These are phyloP conservation scores for Teratosphaeria zuluensis DNA, from an alignment of 2,329 filamentous ascomycete species.

Conservation along the genomic window DNA sequence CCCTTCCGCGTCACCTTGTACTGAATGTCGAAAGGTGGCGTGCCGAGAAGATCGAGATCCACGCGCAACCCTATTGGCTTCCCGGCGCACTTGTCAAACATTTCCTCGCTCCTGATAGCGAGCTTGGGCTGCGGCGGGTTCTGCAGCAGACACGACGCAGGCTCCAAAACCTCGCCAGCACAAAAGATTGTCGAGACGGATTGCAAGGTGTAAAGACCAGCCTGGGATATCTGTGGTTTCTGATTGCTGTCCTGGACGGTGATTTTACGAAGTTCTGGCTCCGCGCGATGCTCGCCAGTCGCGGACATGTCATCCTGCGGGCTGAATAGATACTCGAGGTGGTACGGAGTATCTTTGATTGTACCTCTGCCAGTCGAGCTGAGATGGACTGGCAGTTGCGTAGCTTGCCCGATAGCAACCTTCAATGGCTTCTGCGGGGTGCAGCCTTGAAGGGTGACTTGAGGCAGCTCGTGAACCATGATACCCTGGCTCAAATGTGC, in stretches of 20 bases:
- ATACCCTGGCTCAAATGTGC: constrained; percentile 63
- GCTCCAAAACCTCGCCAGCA: constrained; percentile 80
- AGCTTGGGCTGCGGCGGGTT: constrained; percentile 85
- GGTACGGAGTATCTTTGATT: constrained; percentile 56
- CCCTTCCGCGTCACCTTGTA: constrained; percentile 62
- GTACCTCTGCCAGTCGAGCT: constrained; percentile 50
- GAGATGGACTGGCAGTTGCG: constrained; percentile 53
- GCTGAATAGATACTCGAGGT: constrained; percentile 72
- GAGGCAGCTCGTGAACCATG: constrained; percentile 76
- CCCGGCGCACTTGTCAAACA: constrained; percentile 89
- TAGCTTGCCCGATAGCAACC: constrained; percentile 63
- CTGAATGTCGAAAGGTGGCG: constrained; percentile 75
- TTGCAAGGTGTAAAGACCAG: constrained; percentile 79
- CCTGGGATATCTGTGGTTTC: constrained; percentile 58
- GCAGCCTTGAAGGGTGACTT: constrained; percentile 61
- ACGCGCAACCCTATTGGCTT: constrained; percentile 86
- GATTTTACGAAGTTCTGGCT: constrained; percentile 49
- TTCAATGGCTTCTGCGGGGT: constrained; percentile 72
- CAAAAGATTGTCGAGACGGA: constrained; percentile 74
- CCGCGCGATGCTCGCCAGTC: constrained; percentile 58
- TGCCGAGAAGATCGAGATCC: constrained; percentile 81
- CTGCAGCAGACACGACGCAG: constrained; percentile 81
- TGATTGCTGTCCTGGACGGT: constrained; percentile 47
- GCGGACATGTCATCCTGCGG: constrained; percentile 59
- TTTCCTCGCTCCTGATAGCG: constrained; percentile 63